phyloP scores from a whole-genome alignment of 371 early-diverging fungal species.

The Nematocida homosporus region DNA sequence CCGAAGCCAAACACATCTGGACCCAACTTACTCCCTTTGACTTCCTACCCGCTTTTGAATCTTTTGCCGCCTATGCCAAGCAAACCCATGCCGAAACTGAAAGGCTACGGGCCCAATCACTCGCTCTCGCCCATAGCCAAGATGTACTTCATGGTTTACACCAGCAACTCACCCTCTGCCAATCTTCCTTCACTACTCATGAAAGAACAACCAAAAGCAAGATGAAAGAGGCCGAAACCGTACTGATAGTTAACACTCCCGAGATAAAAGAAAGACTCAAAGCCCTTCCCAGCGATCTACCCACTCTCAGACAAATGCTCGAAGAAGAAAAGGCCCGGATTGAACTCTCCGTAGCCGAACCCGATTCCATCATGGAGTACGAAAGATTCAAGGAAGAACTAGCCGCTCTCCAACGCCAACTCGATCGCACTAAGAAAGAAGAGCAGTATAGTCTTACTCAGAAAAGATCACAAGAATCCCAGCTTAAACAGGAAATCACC shows the following conservation, averaged over 20 bases:
- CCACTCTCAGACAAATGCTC: constrained; percentile 4
- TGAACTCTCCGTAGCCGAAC: constrained; percentile 22
- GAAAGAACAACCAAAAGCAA: constrained; percentile 29
- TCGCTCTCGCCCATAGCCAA: not conserved
- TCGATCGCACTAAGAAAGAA: constrained; percentile 13
- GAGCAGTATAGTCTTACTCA: constrained; percentile 15
- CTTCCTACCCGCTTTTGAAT: not conserved
- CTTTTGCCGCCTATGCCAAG: not conserved
- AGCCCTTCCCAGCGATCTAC: not conserved
- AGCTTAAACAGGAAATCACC: constrained; percentile 35
- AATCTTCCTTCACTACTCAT: constrained; percentile 1
- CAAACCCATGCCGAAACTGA: not conserved
- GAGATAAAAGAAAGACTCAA: constrained; percentile 24
- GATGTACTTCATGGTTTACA: not conserved
- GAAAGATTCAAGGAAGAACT: constrained; percentile 1
- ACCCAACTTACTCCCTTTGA: not conserved
- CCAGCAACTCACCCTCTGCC: not conserved
- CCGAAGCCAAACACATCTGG: constrained; percentile 26
- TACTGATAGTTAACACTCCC: constrained; percentile 2
- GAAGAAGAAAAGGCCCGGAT: constrained; percentile 39
- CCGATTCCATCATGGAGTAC: constrained; percentile 39
- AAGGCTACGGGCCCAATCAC: not conserved
- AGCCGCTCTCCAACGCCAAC: not conserved
- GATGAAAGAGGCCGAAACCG: constrained; percentile 34
- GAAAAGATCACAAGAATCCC: constrained; percentile 25